phyloP scores from a whole-genome alignment of 2,329 filamentous ascomycete species.

The Pochonia chlamydosporia region DNA sequence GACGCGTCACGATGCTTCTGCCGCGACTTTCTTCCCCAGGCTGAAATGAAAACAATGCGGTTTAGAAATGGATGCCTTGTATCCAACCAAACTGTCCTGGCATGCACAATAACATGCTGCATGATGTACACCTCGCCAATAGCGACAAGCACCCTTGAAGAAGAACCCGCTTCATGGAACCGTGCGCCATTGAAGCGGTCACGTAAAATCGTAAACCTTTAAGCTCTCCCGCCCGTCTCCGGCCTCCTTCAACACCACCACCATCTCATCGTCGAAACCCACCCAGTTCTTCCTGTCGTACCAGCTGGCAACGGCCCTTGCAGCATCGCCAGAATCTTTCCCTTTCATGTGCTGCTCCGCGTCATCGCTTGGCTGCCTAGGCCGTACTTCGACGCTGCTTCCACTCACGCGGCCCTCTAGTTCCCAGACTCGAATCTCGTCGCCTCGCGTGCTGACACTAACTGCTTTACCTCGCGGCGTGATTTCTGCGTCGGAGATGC shows the following conservation, averaged over 20 bases:
- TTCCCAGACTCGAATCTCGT: constrained; percentile 82
- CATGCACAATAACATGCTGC: background rate
- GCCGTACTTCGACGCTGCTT: constrained; percentile 49
- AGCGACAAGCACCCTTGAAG: background rate
- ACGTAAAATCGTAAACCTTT: constrained; percentile 81
- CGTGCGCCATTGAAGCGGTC: constrained; percentile 3
- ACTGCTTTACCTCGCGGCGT: constrained; percentile 82
- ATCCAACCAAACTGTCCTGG: background rate
- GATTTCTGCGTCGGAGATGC: constrained; percentile 79
- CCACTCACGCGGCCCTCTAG: constrained; percentile 63
- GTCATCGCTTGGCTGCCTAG: constrained; percentile 21
- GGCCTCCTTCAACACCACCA: constrained; percentile 76
- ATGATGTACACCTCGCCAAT: background rate
- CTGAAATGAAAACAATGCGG: too few relatives aligned
- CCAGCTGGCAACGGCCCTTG: constrained; percentile 19
- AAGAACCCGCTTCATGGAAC: too few relatives aligned
- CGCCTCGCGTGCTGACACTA: constrained; percentile 76
- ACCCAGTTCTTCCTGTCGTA: constrained; percentile 59
- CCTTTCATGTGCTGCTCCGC: constrained; percentile 15
- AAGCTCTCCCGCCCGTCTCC: constrained; percentile 63
- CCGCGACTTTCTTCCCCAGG: too few relatives aligned
- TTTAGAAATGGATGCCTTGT: too few relatives aligned
- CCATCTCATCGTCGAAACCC: constrained; percentile 86
- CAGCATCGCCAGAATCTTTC: background rate
- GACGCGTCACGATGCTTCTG: too few relatives aligned